Percentiles rank a stretch among this genome's conserved stretches.
Conservation (phyloP, 78 protist genomes). For the Dictyostelium intermedium region DNA sequence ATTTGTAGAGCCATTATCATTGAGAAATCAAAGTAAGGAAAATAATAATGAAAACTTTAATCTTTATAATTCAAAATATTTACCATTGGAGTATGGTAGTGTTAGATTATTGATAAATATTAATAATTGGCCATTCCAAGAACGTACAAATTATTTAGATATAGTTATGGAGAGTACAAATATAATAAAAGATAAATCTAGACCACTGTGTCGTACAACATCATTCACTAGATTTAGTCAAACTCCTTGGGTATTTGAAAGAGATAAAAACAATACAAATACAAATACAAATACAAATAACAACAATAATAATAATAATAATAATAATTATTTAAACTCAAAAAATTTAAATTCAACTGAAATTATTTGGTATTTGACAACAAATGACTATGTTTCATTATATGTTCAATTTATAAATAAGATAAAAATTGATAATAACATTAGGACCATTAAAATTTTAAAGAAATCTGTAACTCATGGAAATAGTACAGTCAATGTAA, state of each 20-base stretch:
- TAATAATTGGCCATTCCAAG: neutral
- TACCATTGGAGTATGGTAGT: neutral
- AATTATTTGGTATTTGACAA: constrained; percentile 5
- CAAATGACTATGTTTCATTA: constrained; percentile 1
- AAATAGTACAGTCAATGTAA: neutral
- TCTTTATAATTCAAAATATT: neutral
- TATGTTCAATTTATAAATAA: neutral
- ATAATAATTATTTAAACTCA: neutral
- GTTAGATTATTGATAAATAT: neutral
- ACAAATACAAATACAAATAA: neutral
- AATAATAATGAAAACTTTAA: neutral
- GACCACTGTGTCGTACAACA: neutral
- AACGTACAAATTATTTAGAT: neutral
- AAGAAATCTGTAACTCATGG: neutral
- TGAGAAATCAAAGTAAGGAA: too few species aligned
- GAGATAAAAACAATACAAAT: neutral
- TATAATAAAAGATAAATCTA: neutral
- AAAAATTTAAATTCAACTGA: neutral
- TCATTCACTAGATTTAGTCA: neutral
- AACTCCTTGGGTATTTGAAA: neutral
- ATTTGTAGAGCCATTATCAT: neutral
- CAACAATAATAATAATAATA: neutral
- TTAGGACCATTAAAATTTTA: neutral
- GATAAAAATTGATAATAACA: neutral
- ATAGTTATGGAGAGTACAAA: neutral